Evolutionary conservation across 768 basidiomycete genomes (phyloP).

Genomic region (Panaeolus papilionaceus): DNA sequence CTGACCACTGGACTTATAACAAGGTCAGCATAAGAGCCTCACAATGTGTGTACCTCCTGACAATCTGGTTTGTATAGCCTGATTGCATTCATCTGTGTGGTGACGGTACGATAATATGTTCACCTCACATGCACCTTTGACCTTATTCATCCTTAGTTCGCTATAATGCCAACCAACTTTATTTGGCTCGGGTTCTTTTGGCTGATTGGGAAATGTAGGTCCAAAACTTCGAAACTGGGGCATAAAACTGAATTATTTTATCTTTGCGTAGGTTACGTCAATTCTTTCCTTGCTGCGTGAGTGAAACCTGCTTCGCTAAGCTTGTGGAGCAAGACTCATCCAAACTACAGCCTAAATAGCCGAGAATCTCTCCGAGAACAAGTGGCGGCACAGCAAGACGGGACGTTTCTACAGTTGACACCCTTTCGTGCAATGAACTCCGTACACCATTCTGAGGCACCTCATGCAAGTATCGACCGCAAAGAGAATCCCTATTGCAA

Average conservation of each 20-base stretch:
- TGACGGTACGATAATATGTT: conserved; percentile 38
- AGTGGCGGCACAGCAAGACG: conserved; percentile 35
- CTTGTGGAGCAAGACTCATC: conserved; percentile 9
- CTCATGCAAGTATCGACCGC: conserved; percentile 21
- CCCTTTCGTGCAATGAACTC: conserved; percentile 34
- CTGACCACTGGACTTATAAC: conserved; percentile 52
- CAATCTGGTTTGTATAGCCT: conserved; percentile 33
- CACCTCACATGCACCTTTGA: conserved; percentile 13
- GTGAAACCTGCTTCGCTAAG: conserved; percentile 22
- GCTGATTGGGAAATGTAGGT: conserved; percentile 56
- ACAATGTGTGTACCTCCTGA: background rate
- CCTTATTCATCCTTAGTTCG: conserved; percentile 38
- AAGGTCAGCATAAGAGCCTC: conserved; percentile 34
- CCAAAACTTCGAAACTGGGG: conserved; percentile 11
- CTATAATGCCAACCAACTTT: conserved; percentile 52
- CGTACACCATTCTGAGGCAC: conserved; percentile 21
- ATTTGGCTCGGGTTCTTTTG: conserved; percentile 58
- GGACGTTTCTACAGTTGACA: conserved; percentile 41
- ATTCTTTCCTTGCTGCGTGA: conserved; percentile 58
- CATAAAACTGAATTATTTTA: conserved; percentile 14
- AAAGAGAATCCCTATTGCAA: background rate
- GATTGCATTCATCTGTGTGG: conserved; percentile 46
- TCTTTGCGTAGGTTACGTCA: conserved; percentile 50
- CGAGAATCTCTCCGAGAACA: conserved; percentile 52
- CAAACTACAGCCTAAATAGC: conserved; percentile 47